Base-by-base conservation (phyloP, 495 filamentous ascomycete species). In the Hypoxylon cercidicola region DNA sequence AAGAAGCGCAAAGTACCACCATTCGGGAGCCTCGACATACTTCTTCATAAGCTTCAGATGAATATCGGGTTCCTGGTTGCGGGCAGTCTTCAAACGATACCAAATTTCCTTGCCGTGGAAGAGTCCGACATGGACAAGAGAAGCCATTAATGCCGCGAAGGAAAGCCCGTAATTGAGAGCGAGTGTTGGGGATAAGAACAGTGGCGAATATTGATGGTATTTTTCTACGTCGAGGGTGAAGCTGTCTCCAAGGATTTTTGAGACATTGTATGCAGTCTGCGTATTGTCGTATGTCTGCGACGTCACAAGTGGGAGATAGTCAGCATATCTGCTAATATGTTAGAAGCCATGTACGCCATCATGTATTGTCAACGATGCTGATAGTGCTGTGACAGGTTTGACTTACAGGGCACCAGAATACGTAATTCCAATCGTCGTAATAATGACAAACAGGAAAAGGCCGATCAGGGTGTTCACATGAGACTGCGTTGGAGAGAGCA, bases 101-200 rank as follows among this genome's bases (percentile, higher is more conserved):
- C 79, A 83, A 11, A 88, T 74, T 32, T 86, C 83, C 16, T 78
- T 73, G 1, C 85, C 85, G 43, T 88, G 77, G 66, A 85, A 88
- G 3, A 88, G 74, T 4, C 65, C 75, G 3, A 82, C 77, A 55
- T 89, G 83, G 1, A 87, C 72, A 15, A 90, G 73, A 0, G 85
- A 77, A 0, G 86, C 75, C 13, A 83, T 78, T 23, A 88, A 81
- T 18, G 80, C 79, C 0, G 86, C 87, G 62, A 88, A 90, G 3
- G 81, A 84, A 19, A 89, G 77, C 11, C 85, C 87, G 60, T 89
- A 88, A 28, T 72, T 76, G 7, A 89, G 71, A 28, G 82, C 77
- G 55, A 89, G 84, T 0, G 86, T 84, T 1, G 87, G 85, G 0
- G 86, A 85, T 32, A 89, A 61, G 73, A 88, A 88, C 0, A 88